These are phyloP conservation scores for Mycena maculata DNA, from an alignment of 768 basidiomycete genomes.

Conservation along the genomic window DNA sequence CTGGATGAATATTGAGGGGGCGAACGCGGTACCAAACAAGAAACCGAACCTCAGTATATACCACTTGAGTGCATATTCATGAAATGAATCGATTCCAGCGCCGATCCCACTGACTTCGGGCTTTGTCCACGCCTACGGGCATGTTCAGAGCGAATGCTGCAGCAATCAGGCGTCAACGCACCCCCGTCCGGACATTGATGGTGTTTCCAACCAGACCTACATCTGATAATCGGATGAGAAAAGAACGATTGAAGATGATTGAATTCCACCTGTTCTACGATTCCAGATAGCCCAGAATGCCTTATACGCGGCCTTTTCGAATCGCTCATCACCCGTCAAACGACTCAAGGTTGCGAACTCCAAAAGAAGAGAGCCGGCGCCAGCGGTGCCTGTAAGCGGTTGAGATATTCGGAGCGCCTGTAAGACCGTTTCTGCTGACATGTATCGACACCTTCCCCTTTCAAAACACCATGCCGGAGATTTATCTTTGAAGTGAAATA, in stretches of 20 bases:
- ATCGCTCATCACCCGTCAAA: constrained; percentile 88
- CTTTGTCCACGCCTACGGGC: constrained; percentile 72
- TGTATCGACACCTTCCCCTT: constrained; percentile 84
- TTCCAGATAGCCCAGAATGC: constrained; percentile 97
- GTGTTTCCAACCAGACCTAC: constrained; percentile 91
- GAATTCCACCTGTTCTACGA: constrained; percentile 63
- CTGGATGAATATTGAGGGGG: constrained; percentile 17
- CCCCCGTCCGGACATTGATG: constrained; percentile 85
- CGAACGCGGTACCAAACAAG: neutral
- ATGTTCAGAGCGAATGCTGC: constrained; percentile 13
- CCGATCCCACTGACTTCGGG: constrained; percentile 88
- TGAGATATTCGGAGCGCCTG: constrained; percentile 13
- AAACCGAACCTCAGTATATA: constrained; percentile 73
- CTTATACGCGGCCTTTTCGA: constrained; percentile 89
- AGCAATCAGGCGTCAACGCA: constrained; percentile 57
- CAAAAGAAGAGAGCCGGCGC: constrained; percentile 91
- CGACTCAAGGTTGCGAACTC: constrained; percentile 96
- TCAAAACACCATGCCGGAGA: constrained; percentile 79
- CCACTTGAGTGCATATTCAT: constrained; percentile 94
- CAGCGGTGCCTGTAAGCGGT: constrained; percentile 77
- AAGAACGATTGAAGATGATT: no score
- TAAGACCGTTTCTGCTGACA: constrained; percentile 61
- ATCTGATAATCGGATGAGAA: constrained; percentile 40
- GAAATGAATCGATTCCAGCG: constrained; percentile 96
- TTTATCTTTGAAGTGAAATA: constrained; percentile 68